Conservation (phyloP, 2,329 filamentous ascomycete species). For the Xylaria sp. region DNA sequence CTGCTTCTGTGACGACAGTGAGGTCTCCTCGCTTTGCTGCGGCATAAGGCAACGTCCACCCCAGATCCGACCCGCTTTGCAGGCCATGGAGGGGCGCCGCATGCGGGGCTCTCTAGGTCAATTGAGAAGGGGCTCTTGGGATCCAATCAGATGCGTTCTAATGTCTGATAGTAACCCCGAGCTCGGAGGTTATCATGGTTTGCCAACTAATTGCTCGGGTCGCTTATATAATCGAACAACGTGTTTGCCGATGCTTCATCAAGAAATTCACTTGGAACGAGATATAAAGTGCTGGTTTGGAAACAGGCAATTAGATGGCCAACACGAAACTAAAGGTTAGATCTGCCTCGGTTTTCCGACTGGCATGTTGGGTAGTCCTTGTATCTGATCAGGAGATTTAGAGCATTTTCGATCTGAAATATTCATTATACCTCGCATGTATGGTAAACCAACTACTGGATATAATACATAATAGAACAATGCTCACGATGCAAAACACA, state of each 20-base stretch:
- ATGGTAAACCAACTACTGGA: slow-evolving; percentile 11
- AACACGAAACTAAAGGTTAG: not conserved
- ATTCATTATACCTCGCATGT: slow-evolving; percentile 1
- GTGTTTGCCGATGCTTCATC: not conserved
- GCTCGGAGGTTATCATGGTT: slow-evolving; percentile 23
- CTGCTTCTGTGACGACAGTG: slow-evolving; percentile 19
- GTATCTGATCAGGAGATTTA: not conserved
- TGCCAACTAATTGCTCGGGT: not conserved
- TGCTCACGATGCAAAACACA: not conserved
- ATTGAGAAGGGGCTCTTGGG: slow-evolving; percentile 3
- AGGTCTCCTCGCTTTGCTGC: slow-evolving; percentile 38
- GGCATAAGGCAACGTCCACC: slow-evolving; percentile 36
- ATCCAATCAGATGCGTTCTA: slow-evolving; percentile 25
- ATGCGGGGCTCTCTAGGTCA: slow-evolving; percentile 24
- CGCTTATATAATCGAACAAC: not conserved
- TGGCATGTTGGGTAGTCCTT: not conserved
- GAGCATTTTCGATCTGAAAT: not conserved
- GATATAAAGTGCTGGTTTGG: not conserved
- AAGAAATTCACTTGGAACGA: not conserved
- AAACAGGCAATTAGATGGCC: not conserved
- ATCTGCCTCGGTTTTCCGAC: not conserved
- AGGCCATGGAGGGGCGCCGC: slow-evolving; percentile 17
- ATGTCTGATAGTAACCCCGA: slow-evolving; percentile 25
- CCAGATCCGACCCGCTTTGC: slow-evolving; percentile 15
- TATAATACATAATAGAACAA: slow-evolving; percentile 20